A percentile compares a stretch with the other conserved stretches of the same genome.
phyloP scores from a whole-genome alignment of 1,284 basidiomycete species.

The Psilocybe mexicana region DNA sequence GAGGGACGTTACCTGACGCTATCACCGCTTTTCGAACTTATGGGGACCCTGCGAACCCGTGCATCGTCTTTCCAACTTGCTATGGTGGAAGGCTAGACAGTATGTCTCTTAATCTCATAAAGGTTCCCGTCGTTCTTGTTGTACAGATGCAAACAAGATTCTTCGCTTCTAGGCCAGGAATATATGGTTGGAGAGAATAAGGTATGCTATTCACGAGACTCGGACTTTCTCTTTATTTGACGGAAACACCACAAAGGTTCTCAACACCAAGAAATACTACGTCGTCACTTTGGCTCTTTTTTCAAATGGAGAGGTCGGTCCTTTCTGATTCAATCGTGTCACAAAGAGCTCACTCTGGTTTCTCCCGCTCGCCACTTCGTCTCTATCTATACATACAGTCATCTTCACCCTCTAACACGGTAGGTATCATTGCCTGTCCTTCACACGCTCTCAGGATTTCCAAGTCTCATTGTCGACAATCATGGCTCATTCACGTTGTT shows the following conservation, averaged over 20 bases:
- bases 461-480: conserved; percentile 1
- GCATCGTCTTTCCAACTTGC: conserved; percentile 44
- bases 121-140: background rate
- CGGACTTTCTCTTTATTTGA: background rate
- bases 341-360: conserved; percentile 44
- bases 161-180: conserved; percentile 38
- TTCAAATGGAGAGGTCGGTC: conserved; percentile 55
- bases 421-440: conserved; percentile 26
- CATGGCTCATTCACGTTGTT: conserved; percentile 13
- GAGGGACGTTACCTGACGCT: conserved; percentile 40
- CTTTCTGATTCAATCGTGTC: conserved; percentile 25
- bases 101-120: conserved; percentile 5
- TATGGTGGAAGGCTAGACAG: conserved; percentile 34
- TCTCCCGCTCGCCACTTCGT: background rate
- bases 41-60: conserved; percentile 40
- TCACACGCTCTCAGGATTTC: conserved; percentile 1
- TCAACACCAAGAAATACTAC: conserved; percentile 51
- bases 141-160: conserved; percentile 8
- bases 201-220: background rate
- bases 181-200: conserved; percentile 54
- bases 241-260: conserved; percentile 22
- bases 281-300: conserved; percentile 57
- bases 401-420: conserved; percentile 64
- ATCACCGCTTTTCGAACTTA: conserved; percentile 43
- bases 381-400: conserved; percentile 34